Conservation (phyloP, 306 rosid genomes). For the Elaeagnus macrophylla region DNA sequence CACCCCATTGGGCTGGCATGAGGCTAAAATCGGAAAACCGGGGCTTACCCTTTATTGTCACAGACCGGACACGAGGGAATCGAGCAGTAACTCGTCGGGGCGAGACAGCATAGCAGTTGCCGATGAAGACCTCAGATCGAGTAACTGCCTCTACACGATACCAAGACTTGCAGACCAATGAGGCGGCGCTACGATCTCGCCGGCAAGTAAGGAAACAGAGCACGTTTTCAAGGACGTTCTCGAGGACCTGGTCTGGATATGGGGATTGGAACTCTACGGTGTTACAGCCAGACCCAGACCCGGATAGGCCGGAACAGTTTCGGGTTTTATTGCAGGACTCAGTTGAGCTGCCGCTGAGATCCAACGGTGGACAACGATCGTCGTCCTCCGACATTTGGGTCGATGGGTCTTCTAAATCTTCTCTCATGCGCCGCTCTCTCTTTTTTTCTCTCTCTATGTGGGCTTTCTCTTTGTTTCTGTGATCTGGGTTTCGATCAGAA, state of each 20-base stretch:
- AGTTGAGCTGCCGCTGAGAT: constrained; percentile 37
- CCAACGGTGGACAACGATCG: constrained; percentile 53
- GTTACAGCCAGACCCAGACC: constrained; percentile 20
- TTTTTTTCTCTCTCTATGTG: background rate
- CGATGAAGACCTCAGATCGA: constrained; percentile 80
- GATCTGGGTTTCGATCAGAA: constrained; percentile 20
- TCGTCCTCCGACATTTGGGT: constrained; percentile 58
- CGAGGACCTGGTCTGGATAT: constrained; percentile 65
- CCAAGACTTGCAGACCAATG: constrained; percentile 92
- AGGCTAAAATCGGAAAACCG: constrained; percentile 82
- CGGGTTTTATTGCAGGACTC: constrained; percentile 47
- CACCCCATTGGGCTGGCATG: constrained; percentile 78
- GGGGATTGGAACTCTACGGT: constrained; percentile 28
- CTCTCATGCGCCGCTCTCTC: constrained; percentile 27
- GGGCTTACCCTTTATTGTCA: constrained; percentile 73
- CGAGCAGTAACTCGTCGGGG: constrained; percentile 53
- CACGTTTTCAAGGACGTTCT: constrained; percentile 90
- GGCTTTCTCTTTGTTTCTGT: constrained; percentile 5
- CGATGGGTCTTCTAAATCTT: constrained; percentile 35
- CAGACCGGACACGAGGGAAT: constrained; percentile 44
- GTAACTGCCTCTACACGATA: constrained; percentile 78
- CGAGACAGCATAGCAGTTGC: constrained; percentile 67
- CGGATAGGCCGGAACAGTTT: constrained; percentile 25
- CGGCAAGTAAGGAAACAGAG: constrained; percentile 72
- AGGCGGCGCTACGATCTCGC: constrained; percentile 86